Base-by-base conservation (phyloP, 768 basidiomycete genomes). In the Scleroderma citrinum region DNA sequence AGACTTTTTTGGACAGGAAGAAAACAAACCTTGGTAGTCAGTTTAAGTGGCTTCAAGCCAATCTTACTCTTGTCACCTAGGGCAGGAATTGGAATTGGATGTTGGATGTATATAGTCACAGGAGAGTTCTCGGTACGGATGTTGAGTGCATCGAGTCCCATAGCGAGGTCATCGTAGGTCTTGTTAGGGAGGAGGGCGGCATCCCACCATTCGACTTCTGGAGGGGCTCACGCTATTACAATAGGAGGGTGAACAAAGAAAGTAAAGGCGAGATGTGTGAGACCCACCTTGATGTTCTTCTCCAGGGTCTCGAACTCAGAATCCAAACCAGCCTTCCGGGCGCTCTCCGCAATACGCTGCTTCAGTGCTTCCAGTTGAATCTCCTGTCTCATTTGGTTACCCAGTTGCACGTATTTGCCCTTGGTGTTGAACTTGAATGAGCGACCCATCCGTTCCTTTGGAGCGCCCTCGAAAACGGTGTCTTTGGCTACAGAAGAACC, bases 131-230 rank as follows among this genome's bases (percentile, higher is more conserved):
- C 62, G 13, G 74, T 82, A 17, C 80, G 76, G 55, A 91, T 87
- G 46, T 81, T 83, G 46, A 91, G 69, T 13, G 69, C 66, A 21
- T 74, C 70, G 42, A 84, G 57, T 24, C 82, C 83, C 21, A 76
- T 64, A 2, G 69, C 68, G 44, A 95, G 64, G 50, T 94, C 92
- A 39, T 81, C 78, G 65, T 98, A 98, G 4, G 71, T 76, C 69
- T 87, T 85, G 56, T 74, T 83, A 0, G 90, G 87, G 10, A 99
- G 71, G 13, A 97, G 71, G 0, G 89, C 78, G 19, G 80, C 83
- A 68, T 99, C 96, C 96, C 96, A 99, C 96, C 96, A 99, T 65
- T 98, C 96, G 4, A 85, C 80, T 5, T 81, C 84, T 0, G 95
- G 95, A 7, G 96, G 1, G 90, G 78, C 47, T 82, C 81, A 38